Conservation (phyloP, 2,329 filamentous ascomycete genomes). For the Mycocentrospora acerina region DNA sequence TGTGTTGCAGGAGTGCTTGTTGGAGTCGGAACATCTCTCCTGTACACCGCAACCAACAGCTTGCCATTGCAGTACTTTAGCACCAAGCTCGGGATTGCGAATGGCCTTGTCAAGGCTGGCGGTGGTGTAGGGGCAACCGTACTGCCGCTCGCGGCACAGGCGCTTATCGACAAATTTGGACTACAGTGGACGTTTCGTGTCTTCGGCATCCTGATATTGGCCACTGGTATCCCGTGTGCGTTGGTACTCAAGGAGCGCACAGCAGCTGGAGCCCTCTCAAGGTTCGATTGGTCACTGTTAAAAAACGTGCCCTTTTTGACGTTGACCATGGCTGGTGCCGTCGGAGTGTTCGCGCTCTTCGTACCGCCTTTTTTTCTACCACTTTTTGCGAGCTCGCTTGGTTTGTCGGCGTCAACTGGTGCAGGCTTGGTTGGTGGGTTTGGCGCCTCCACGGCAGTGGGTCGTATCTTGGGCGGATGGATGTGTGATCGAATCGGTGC, state of each 20-base stretch:
- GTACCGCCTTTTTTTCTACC: conserved; percentile 34
- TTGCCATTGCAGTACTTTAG: conserved; percentile 34
- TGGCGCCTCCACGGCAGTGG: conserved; percentile 33
- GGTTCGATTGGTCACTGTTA: conserved; percentile 3
- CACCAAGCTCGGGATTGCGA: conserved; percentile 29
- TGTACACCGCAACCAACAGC: conserved; percentile 12
- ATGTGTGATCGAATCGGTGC: conserved; percentile 34
- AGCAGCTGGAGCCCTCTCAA: conserved; percentile 2
- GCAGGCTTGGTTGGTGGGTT: conserved; percentile 30
- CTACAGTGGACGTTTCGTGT: conserved; percentile 36
- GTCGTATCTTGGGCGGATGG: conserved; percentile 27
- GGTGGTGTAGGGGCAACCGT: conserved; percentile 31
- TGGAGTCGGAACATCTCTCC: conserved; percentile 44
- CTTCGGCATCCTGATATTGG: conserved; percentile 27
- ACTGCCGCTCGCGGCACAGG: conserved; percentile 27
- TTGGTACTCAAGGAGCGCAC: conserved; percentile 29
- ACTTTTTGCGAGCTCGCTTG: conserved; percentile 30
- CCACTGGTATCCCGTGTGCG: conserved; percentile 26
- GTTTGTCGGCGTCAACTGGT: conserved; percentile 25
- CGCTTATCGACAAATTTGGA: conserved; percentile 25
- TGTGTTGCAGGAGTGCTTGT: conserved; percentile 51
- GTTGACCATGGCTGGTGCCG: conserved; percentile 25
- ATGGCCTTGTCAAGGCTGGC: conserved; percentile 32
- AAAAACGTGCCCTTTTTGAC: conserved; percentile 26
- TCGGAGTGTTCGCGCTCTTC: conserved; percentile 32